phyloP scores from a whole-genome alignment of 2,329 filamentous ascomycete genomes.

The Tympanopsis confertula region DNA sequence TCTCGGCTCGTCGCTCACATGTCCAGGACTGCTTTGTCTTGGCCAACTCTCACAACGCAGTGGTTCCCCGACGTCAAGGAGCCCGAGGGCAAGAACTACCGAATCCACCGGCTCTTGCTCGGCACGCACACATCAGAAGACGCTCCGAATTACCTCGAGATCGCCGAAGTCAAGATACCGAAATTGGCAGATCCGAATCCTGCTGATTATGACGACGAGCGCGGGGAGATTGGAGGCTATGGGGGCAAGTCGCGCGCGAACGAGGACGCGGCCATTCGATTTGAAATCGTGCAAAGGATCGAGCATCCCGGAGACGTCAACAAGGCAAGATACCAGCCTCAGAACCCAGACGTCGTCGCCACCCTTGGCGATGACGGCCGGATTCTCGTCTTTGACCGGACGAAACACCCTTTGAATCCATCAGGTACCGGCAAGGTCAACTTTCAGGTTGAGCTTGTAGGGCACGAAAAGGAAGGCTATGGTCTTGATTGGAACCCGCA shows the following conservation, averaged over 20 bases:
- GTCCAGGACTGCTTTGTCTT: constrained; percentile 74
- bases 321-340: constrained; percentile 94
- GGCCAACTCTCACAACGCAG: constrained; percentile 93
- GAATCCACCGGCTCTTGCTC: constrained; percentile 76
- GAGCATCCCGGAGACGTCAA: constrained; percentile 95
- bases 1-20: background rate
- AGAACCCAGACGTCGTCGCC: constrained; percentile 93
- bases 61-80: constrained; percentile 95
- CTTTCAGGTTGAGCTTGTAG: constrained; percentile 73
- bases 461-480: constrained; percentile 82
- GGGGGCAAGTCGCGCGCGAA: constrained; percentile 52
- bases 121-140: constrained; percentile 88
- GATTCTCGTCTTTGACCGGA: constrained; percentile 88
- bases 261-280: constrained; percentile 66
- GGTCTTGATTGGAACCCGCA: constrained; percentile 88
- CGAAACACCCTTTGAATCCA: constrained; percentile 79
- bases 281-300: constrained; percentile 89
- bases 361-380: constrained; percentile 80
- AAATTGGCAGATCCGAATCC: constrained; percentile 64
- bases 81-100: constrained; percentile 76
- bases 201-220: constrained; percentile 80
- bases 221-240: constrained; percentile 87
- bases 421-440: constrained; percentile 56
- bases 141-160: constrained; percentile 82
- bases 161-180: constrained; percentile 89